Conservation (phyloP, 2,329 filamentous ascomycete genomes). For the Fusarium liriodendri region DNA sequence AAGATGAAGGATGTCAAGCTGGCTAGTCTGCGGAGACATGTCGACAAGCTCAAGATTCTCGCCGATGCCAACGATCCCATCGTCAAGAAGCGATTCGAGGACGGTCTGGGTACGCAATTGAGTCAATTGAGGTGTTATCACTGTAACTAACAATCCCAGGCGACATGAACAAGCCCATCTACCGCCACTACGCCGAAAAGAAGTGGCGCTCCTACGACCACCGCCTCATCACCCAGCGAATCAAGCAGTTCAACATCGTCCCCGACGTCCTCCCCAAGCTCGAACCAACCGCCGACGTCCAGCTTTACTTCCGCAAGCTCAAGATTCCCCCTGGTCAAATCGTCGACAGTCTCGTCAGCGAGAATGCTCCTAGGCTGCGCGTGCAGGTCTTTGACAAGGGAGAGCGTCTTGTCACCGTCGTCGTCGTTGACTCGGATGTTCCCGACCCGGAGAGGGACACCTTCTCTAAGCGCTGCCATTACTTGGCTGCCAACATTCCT, state of each 20-base stretch:
- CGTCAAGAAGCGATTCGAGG: slow-evolving; percentile 94
- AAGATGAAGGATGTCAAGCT: slow-evolving; percentile 74
- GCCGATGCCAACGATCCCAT: slow-evolving; percentile 95
- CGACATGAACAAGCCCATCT: slow-evolving; percentile 96
- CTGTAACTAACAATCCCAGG: slow-evolving; percentile 60
- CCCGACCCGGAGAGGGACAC: slow-evolving; percentile 79
- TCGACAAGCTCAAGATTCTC: slow-evolving; percentile 86
- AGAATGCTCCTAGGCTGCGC: slow-evolving; percentile 78
- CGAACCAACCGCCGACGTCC: slow-evolving; percentile 81
- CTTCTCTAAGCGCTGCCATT: slow-evolving; percentile 88
- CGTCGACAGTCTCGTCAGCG: slow-evolving; percentile 79
- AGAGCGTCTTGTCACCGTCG: slow-evolving; percentile 84
- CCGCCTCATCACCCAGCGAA: slow-evolving; percentile 83
- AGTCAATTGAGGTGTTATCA: neutral
- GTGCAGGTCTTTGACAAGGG: slow-evolving; percentile 89
- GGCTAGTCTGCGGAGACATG: slow-evolving; percentile 74
- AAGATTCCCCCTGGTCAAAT: slow-evolving; percentile 81
- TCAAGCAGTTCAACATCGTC: slow-evolving; percentile 86
- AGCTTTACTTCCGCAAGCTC: slow-evolving; percentile 80
- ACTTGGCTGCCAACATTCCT: slow-evolving; percentile 76
- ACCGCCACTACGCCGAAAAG: slow-evolving; percentile 85
- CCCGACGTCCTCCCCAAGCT: slow-evolving; percentile 88
- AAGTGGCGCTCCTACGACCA: slow-evolving; percentile 91
- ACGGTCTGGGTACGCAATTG: slow-evolving; percentile 76
- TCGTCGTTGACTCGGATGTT: slow-evolving; percentile 90